Base-by-base conservation (phyloP, 2,329 filamentous ascomycete genomes). In the Echinosphaeria canescens region DNA sequence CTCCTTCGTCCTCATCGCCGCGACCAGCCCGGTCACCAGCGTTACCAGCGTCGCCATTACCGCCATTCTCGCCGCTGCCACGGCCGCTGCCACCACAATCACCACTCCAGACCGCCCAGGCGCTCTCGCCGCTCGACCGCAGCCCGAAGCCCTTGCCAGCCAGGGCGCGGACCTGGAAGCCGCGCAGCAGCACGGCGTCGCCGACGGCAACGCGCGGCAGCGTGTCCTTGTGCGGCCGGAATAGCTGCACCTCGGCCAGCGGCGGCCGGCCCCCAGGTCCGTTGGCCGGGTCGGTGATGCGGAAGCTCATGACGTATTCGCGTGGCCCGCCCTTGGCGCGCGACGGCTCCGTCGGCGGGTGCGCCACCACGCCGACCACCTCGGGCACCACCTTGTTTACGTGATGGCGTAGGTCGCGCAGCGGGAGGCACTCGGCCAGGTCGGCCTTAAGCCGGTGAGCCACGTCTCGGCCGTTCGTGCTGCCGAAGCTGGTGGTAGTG, bases 101-200 rank as follows among this genome's bases (percentile, higher is more conserved):
- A 22, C 46, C 44, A 35, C 68, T 62, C 33, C 66, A 71, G 3
- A 74, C 62, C 2, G 62, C 67, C 62, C 69, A 74, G 28, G 61
- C 59, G 11, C 63, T 70, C 18, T 47, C 50, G 24, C 62, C 59
- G n/a, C 50, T 53, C n/a, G 54, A 55, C 25, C 54, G 48, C 26
- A 72, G 44, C 1, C 62, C 65, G 33, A 63, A 69, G 2, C 59
- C 65, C 27, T 58, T 58, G 24, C 51, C 51, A 30, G 58, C 56
- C 27, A 70, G 44, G 3, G 63, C 50, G 23, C 57, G 49, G 10
- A 69, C 59, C 15, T 53, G 51, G 34, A 74, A 64, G 25, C 55
- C 51, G 14, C 62, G 56, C 22, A 74, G 53, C 17, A 74, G 49
- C 17, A 73, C 50, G 3, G 62, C 54, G 36, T 74, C 66, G 5